Evolutionary conservation across 106 monocot species (phyloP).

Genomic region (Acorus gramineus): DNA sequence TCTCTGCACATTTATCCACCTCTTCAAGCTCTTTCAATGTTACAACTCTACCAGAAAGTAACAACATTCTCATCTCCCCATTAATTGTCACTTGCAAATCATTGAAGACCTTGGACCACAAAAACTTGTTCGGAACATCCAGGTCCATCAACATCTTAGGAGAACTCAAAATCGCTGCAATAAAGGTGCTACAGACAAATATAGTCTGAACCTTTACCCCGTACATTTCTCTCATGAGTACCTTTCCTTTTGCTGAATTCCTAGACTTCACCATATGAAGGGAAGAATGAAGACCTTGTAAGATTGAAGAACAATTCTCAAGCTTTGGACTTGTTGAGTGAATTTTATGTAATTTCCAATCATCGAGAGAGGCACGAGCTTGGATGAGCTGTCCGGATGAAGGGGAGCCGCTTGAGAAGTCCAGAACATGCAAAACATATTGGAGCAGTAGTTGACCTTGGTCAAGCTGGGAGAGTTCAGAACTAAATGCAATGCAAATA

Average conservation of each 20-base stretch:
- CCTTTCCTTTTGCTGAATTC: conserved; percentile 58
- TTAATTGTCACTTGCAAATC: conserved; percentile 30
- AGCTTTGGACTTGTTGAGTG: conserved; percentile 33
- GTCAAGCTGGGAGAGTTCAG: conserved; percentile 63
- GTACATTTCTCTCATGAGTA: conserved; percentile 63
- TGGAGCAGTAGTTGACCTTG: conserved; percentile 50
- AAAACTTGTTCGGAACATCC: conserved; percentile 37
- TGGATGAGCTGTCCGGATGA: conserved; percentile 27
- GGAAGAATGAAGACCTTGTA: conserved; percentile 31
- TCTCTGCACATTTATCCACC: conserved; percentile 25
- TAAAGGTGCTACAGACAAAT: conserved; percentile 46
- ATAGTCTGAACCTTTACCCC: conserved; percentile 55
- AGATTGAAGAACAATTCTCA: conserved; percentile 21
- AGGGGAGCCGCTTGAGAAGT: conserved; percentile 5
- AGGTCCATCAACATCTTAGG: conserved; percentile 34
- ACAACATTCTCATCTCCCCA: conserved; percentile 15
- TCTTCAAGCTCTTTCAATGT: conserved; percentile 46
- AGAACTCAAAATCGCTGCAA: conserved; percentile 38
- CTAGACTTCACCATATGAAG: conserved; percentile 37
- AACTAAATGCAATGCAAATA: conserved; percentile 62
- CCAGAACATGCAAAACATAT: conserved; percentile 41
- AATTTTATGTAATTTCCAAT: conserved; percentile 26
- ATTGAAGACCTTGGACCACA: conserved; percentile 53
- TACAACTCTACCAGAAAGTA: conserved; percentile 2
- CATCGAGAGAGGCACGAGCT: conserved; percentile 35